Percentiles rank a stretch among this genome's conserved stretches.
Conservation (phyloP, 805 yeast species). For the Kluyveromyces nonfermentans region DNA sequence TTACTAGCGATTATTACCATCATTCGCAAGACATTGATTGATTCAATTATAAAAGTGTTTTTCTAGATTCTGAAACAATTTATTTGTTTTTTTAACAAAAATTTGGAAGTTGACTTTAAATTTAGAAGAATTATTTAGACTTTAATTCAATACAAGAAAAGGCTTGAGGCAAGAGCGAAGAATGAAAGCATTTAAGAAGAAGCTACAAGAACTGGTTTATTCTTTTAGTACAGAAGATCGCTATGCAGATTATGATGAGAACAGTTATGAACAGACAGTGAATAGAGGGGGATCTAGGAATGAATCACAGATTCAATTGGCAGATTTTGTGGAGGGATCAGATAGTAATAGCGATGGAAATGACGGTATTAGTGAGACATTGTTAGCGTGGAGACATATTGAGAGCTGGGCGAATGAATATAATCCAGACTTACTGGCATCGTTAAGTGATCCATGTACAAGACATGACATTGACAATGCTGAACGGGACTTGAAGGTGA, state of each 20-base stretch:
- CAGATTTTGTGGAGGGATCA: conserved; percentile 29
- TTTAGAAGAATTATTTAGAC: background rate
- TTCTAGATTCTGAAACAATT: background rate
- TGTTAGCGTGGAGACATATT: conserved; percentile 82
- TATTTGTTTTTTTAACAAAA: background rate
- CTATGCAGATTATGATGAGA: conserved; percentile 55
- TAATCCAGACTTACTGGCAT: conserved; percentile 73
- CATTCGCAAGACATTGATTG: no score
- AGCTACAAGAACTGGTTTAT: conserved; percentile 50
- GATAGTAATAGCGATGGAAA: conserved; percentile 16
- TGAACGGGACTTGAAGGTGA: conserved; percentile 68
- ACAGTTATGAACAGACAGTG: conserved; percentile 20
- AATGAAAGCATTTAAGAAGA: conserved; percentile 35
- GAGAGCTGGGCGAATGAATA: conserved; percentile 73
- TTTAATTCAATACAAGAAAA: background rate
- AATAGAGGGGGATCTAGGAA: conserved; percentile 22
- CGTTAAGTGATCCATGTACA: conserved; percentile 73
- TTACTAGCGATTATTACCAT: no score
- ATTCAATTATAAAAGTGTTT: no score
- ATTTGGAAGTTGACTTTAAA: background rate
- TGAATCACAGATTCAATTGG: conserved; percentile 26
- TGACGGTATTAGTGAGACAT: conserved; percentile 66
- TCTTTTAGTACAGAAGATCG: conserved; percentile 59
- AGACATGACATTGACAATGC: conserved; percentile 70
- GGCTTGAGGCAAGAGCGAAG: background rate